Evolutionary conservation across 176 grass and related monocot species (phyloP), one percentile per base, ranked within the genome.

Genomic region (Carex kokanica): DNA sequence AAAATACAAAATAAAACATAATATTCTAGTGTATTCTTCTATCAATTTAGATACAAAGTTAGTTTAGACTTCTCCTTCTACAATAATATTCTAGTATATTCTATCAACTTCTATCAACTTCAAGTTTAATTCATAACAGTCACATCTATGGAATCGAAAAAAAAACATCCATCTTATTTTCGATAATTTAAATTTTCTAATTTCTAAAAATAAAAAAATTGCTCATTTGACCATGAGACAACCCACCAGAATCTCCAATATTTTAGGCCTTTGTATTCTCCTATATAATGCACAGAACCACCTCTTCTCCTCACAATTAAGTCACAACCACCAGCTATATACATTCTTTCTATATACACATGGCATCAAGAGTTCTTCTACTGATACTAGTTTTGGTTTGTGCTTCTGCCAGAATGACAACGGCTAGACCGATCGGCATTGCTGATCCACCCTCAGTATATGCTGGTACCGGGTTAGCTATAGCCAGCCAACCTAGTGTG

Each of bases 401-500:
- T 55, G 17, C 8, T 34, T 40, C 71, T 66, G 17, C 45, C 3
- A 67, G 10, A 40, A 20, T 52, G 56, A 82, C 67, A 31, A 52
- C 27, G 77, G 86, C 79, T 27, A 91, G 94, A 79, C 59, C 72
- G 15, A 80, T 95, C 18, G 14, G 60, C 55, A 69, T 86, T 29
- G 89, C 87, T 0, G 91, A 88, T 60, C 60, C 87, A 24, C 89
- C 90, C 2, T 70, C 45, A 6, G 5, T 77, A 5, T 16, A 65
- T 67, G 75, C 47, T 8, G 16, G 32, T 8, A 43, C 23, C 6
- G 57, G 1, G 56, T 25, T 67, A 0, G 40, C 16, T 49, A 9
- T 84, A 17, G 43, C 83, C 3, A 85, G 56, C 9, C n/a, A 74
- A 8, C 88, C 86, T 11, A 64, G 78, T 1, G 82, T 78, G 43